Evolutionary conservation across 257 asterid species (phyloP).

Genomic region (Linaria vulgaris): DNA sequence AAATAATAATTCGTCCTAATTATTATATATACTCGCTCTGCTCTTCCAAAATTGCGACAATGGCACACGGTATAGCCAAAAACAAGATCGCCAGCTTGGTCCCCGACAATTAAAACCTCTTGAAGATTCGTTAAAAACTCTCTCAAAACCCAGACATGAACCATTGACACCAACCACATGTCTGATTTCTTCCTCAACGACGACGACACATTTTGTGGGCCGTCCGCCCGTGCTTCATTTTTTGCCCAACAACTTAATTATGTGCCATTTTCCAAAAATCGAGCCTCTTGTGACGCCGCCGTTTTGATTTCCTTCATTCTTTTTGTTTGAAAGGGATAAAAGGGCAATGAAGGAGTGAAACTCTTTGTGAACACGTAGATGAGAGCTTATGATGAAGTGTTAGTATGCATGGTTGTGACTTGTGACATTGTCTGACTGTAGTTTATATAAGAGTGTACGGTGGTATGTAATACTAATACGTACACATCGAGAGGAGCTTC

Average conservation of each 20-base stretch:
- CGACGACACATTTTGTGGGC: constrained; percentile 70
- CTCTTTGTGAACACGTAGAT: constrained; percentile 7
- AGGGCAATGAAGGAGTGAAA: background rate
- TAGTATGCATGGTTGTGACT: no score
- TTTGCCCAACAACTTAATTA: constrained; percentile 44
- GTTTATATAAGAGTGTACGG: background rate
- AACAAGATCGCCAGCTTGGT: constrained; percentile 73
- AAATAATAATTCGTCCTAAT: no score
- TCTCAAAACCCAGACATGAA: constrained; percentile 39
- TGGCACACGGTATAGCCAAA: constrained; percentile 76
- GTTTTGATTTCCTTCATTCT: background rate
- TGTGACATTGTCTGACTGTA: no score
- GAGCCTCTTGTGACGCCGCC: constrained; percentile 47
- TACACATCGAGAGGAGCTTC: background rate
- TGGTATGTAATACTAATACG: background rate
- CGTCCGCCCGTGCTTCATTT: constrained; percentile 55
- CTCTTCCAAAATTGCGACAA: constrained; percentile 41
- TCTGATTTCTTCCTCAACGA: constrained; percentile 83
- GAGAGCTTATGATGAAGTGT: no score
- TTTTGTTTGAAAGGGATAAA: background rate
- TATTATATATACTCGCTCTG: constrained; percentile 32
- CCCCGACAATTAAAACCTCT: constrained; percentile 75
- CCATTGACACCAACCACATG: constrained; percentile 45
- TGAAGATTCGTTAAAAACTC: constrained; percentile 52
- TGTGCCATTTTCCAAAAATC: constrained; percentile 64